Base-by-base conservation (phyloP, 2,329 filamentous ascomycete species). In the Nemania sp. region DNA sequence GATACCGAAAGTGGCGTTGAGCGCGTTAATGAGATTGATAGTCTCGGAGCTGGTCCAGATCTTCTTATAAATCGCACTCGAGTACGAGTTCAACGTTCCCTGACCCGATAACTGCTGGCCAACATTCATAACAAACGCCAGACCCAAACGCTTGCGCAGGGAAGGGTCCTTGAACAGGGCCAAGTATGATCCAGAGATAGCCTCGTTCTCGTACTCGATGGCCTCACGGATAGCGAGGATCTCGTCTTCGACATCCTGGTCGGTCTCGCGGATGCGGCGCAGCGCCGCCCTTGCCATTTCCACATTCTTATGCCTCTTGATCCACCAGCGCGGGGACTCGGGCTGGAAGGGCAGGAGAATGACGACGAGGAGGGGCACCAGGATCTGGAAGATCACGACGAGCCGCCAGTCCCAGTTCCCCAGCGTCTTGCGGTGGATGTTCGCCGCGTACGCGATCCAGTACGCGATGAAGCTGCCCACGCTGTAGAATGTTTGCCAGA, bases 321-420 rank as follows among this genome's bases (percentile, higher is more conserved):
- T 79, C 67, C 80, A 79, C 86, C 86, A 90, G 45, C 86, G 79
- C 15, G 87, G 87, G 3, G 81, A 82, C 67, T 88, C 86, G 17
- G 85, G 85, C 57, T 87, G 80, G 66, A 84, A 86, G 34, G 84
- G 85, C 12, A 89, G 74, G 30, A 86, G 77, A 3, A 71, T 60
- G 19, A 88, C 72, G 68, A 90, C 86, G 54, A 88, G 63, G 45
- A 79, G 60, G 1, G 86, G 86, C 20, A 88, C 78, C n/a, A 90
- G 69, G 43, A 88, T 75, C 71, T 90, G 86, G 76, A 89, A 89
- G 57, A 90, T 83, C 58, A 89, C 81, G 12, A 89, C 83, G 75
- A 88, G 81, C 63, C 80, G 82, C 86, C 86, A 89, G 70, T 89
- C 85, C 86, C 86, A 89, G 61, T 90, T 76, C 33, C 86, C 86